Percentiles rank a stretch among this genome's conserved stretches.
These are phyloP conservation scores for Intubia oerlemansii DNA, from an alignment of 2,329 filamentous ascomycete species.

Conservation along the genomic window DNA sequence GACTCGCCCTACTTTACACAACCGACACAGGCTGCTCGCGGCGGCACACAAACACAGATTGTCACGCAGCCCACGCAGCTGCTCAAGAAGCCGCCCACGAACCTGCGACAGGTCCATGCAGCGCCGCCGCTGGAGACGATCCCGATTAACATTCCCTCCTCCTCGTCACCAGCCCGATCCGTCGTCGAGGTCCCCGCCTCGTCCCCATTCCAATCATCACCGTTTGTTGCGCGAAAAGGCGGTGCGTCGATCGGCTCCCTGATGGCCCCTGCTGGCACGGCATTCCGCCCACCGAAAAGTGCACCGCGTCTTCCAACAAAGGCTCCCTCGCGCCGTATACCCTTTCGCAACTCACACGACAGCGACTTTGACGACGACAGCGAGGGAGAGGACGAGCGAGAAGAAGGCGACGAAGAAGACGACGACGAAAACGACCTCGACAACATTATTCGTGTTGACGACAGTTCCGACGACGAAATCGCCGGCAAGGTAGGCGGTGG, in stretches of 20 bases:
- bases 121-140: conserved; percentile 6
- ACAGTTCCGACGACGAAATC: conserved; percentile 31
- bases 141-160: conserved; percentile 9
- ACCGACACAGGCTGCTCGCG: conserved; percentile 20
- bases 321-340: too few species aligned
- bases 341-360: too few species aligned
- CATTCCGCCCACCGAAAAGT: conserved; percentile 41
- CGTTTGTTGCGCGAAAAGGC: conserved; percentile 23
- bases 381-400: not conserved
- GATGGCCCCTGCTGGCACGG: conserved; percentile 59
- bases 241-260: conserved; percentile 14
- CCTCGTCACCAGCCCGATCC: conserved; percentile 18
- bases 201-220: conserved; percentile 45
- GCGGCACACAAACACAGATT: too few species aligned
- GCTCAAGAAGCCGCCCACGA: conserved; percentile 16
- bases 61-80: conserved; percentile 28
- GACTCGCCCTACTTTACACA: conserved; percentile 25
- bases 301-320: too few species aligned
- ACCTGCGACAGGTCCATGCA: conserved; percentile 10
- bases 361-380: too few species aligned
- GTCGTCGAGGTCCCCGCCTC: conserved; percentile 71
- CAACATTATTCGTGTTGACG: conserved; percentile 24
- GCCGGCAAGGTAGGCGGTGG: not conserved
- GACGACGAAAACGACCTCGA: conserved; percentile 7
- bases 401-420: not conserved